A percentile compares a stretch with the other conserved stretches of the same genome.
phyloP scores from a whole-genome alignment of 208 protist genomes.

The Sergeia podlipaevii region DNA sequence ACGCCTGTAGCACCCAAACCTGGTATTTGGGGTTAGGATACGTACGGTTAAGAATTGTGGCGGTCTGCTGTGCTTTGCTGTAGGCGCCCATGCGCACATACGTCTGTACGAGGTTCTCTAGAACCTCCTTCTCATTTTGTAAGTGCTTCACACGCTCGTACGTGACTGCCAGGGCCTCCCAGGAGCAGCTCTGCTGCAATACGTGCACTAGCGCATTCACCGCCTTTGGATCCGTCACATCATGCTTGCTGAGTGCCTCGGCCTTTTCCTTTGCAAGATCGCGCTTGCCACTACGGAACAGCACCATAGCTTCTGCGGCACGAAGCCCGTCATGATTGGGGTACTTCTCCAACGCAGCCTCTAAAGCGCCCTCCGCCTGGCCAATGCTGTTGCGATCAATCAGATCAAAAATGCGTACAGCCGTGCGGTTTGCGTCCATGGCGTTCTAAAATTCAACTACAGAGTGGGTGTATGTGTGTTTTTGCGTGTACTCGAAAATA shows the following conservation, averaged over 20 bases:
- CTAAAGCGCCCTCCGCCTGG: conserved; percentile 59
- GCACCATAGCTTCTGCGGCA: conserved; percentile 53
- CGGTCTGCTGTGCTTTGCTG: conserved; percentile 52
- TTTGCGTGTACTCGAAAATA: too few relatives aligned
- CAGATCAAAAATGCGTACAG: conserved; percentile 54
- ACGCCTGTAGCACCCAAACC: conserved; percentile 81
- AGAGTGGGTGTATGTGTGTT: too few relatives aligned
- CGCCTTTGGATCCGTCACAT: conserved; percentile 46
- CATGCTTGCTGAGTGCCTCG: conserved; percentile 29
- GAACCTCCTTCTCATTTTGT: conserved; percentile 50
- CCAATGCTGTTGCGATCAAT: conserved; percentile 50
- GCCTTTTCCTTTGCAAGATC: conserved; percentile 40
- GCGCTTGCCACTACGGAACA: conserved; percentile 31
- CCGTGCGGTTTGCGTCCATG: conserved; percentile 49
- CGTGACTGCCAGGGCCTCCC: conserved; percentile 51
- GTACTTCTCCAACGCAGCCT: conserved; percentile 54
- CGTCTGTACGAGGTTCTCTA: conserved; percentile 74
- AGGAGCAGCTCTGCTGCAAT: conserved; percentile 71
- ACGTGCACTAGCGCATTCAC: conserved; percentile 63
- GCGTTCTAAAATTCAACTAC: too few relatives aligned
- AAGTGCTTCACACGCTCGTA: conserved; percentile 53
- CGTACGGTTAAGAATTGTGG: conserved; percentile 56
- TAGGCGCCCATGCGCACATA: conserved; percentile 81
- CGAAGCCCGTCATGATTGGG: conserved; percentile 47
- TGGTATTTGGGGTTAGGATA: conserved; percentile 67